Evolutionary conservation across 306 rosid species (phyloP).

Genomic region (Vachellia collinsii): DNA sequence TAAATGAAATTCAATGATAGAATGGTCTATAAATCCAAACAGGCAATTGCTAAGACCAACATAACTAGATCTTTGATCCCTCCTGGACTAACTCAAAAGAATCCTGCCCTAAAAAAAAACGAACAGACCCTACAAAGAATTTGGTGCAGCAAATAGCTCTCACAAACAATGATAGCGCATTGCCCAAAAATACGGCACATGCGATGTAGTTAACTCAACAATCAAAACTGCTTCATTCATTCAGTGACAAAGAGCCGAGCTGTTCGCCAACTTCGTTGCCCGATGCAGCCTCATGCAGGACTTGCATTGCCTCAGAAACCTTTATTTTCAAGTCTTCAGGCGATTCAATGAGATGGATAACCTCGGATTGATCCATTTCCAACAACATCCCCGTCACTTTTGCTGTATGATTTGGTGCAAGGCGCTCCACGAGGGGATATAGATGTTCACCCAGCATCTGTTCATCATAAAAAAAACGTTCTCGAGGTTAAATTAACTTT

Average conservation of each 20-base stretch:
- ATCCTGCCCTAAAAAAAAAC: constrained; percentile 27
- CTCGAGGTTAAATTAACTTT: constrained; percentile 16
- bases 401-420: constrained; percentile 60
- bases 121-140: constrained; percentile 33
- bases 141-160: constrained; percentile 25
- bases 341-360: constrained; percentile 88
- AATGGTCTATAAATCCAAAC: neutral
- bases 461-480: constrained; percentile 23
- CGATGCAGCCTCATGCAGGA: constrained; percentile 61
- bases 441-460: constrained; percentile 92
- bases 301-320: constrained; percentile 89
- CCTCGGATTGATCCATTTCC: constrained; percentile 98
- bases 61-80: constrained; percentile 35
- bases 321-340: constrained; percentile 80
- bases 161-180: constrained; percentile 31
- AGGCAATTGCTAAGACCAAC: constrained; percentile 16
- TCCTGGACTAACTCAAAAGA: constrained; percentile 30
- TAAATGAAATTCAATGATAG: neutral
- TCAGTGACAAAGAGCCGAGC: constrained; percentile 53
- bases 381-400: constrained; percentile 93
- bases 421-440: constrained; percentile 79
- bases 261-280: constrained; percentile 66
- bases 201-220: constrained; percentile 14
- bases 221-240: constrained; percentile 46
- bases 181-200: constrained; percentile 34